Evolutionary conservation across 257 asterid species (phyloP).

Genomic region (Petrea volubilis): DNA sequence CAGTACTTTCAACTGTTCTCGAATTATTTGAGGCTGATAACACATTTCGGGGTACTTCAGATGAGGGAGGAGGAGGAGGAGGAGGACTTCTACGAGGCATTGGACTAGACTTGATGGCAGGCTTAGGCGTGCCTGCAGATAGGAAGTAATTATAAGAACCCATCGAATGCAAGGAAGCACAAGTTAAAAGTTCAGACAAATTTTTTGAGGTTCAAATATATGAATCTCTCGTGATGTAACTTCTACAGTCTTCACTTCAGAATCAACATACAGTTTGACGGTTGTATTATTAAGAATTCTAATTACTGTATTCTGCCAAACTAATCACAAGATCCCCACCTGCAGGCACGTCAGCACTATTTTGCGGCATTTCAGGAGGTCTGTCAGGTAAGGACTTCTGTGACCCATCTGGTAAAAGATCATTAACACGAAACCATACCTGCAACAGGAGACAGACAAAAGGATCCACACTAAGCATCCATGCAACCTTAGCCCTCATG

Average conservation of each 20-base stretch:
- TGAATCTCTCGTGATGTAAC: neutral
- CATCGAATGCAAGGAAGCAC: neutral
- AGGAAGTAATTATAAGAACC: conserved; percentile 16
- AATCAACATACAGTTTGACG: neutral
- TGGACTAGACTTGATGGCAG: conserved; percentile 67
- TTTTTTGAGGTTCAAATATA: conserved; percentile 5
- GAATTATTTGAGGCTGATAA: conserved; percentile 49
- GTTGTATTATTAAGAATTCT: neutral
- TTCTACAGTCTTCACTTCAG: neutral
- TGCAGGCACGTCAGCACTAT: conserved; percentile 50
- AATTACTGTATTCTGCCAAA: conserved; percentile 5
- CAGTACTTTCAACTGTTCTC: conserved; percentile 46
- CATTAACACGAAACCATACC: conserved; percentile 98
- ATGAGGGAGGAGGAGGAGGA: conserved; percentile 79
- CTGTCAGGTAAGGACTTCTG: conserved; percentile 87
- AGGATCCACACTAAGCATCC: conserved; percentile 34
- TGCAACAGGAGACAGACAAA: conserved; percentile 40
- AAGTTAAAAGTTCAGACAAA: neutral
- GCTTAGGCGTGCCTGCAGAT: conserved; percentile 65
- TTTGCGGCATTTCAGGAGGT: conserved; percentile 71
- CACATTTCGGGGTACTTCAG: conserved; percentile 52
- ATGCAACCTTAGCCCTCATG: conserved; percentile 52
- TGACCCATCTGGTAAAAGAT: conserved; percentile 69
- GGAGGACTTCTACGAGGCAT: conserved; percentile 92
- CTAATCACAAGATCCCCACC: conserved; percentile 43